phyloP scores from a whole-genome alignment of 768 basidiomycete species.

The Hericium rajendrae region DNA sequence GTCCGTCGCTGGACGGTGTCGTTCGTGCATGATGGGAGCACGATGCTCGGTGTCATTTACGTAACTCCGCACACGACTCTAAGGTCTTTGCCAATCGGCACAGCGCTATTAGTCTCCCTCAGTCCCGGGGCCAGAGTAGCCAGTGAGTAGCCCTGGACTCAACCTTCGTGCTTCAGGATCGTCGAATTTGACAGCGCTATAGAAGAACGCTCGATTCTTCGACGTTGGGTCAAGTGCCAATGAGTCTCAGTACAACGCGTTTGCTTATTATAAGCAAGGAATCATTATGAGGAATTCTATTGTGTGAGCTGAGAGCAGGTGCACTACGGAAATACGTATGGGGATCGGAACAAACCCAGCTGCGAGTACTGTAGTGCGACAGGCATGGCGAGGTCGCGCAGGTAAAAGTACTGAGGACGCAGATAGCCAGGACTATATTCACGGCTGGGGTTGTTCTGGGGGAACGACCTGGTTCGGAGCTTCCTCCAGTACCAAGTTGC shows the following conservation, averaged over 20 bases:
- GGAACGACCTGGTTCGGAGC: slow-evolving; percentile 25
- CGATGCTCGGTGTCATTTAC: not conserved
- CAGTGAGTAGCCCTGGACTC: no score
- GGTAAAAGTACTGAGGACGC: not conserved
- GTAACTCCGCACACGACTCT: not conserved
- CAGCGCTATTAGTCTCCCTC: no score
- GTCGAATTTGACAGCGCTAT: no score
- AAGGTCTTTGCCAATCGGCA: no score
- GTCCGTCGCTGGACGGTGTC: slow-evolving; percentile 5
- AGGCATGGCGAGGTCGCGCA: not conserved
- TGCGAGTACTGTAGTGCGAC: no score
- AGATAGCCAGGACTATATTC: not conserved
- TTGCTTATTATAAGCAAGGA: not conserved
- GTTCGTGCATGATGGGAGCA: not conserved
- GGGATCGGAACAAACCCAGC: no score
- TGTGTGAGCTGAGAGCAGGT: not conserved
- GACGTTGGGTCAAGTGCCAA: not conserved
- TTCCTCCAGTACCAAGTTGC: slow-evolving; percentile 20
- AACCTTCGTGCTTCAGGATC: no score
- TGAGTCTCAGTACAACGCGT: not conserved
- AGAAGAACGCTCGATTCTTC: not conserved
- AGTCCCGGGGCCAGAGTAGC: no score
- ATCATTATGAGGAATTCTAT: not conserved
- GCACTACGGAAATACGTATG: no score
- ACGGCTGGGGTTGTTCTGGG: not conserved